Base-by-base conservation (phyloP, 140 eudicot species). In the Bidens hawaiensis region DNA sequence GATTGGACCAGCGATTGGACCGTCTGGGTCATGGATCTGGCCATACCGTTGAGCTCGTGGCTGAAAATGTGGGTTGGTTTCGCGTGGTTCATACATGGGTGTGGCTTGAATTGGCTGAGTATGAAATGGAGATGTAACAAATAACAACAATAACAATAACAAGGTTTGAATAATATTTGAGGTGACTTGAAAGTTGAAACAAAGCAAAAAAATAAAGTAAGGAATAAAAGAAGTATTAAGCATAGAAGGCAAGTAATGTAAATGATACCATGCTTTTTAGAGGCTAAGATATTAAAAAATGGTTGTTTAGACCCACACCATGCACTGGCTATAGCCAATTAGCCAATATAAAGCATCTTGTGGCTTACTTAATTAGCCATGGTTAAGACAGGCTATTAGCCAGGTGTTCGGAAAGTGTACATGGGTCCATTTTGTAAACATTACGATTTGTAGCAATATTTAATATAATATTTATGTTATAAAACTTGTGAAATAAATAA, bases 231-330 rank as follows among this genome's bases (percentile, higher is more conserved):
- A 47, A 73, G 66, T 56, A 72, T 69, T 55, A 65, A 62, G 87
- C 79, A 77, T 11, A 4, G 74, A 85, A 83, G 89, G 95, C 98
- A 91, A 87, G 96, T 72, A 82, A 80, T 52, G 77, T 75, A 53
- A 72, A 4, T 73, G 80, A 76, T 81, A 57, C 91, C 69, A 50
- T 22, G 49, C 87, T 70, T 76, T 62, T 65, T 30, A 14, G 16
- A 60, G 60, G 34, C 49, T 49, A 28, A n/a, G n/a, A n/a, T n/a
- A n/a, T n/a, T n/a, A n/a, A n/a, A 69, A 30, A 6, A 26, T 45
- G 17, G 28, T 45, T 50, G 28, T 33, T 69, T 57, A 30, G 59
- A 26, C n/a, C n/a, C n/a, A n/a, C n/a, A n/a, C n/a, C n/a, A n/a
- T n/a, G n/a, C n/a, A n/a, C n/a, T n/a, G n/a, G n/a, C n/a, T n/a